Base-by-base conservation (phyloP, 202 grass and related monocot species). In the Carex sylvatica region DNA sequence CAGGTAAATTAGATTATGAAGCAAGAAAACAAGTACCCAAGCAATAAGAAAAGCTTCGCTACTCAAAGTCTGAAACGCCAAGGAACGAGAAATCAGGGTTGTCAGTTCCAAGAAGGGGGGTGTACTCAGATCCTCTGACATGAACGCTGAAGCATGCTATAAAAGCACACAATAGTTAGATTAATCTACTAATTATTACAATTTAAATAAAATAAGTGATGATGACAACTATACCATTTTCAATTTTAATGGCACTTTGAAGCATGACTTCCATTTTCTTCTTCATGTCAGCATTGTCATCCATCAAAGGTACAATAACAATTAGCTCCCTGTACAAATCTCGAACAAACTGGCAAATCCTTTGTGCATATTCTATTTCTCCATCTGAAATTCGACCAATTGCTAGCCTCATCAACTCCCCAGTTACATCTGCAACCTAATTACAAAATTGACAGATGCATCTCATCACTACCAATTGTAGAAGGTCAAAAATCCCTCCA, bases 231-330 rank as follows among this genome's bases (percentile, higher is more conserved):
- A 35, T 98, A 98, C 95, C 95, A 86, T 98, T 98, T 88, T 98
- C 95, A 86, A 98, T 98, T 91, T 98, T 98, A 52, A 95, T 90
- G 30, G 90, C 85, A 28, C 95, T 98, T 84, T 98, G 95, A 64
- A 91, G 91, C 95, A 98, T 95, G 52, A 84, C 84, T 86, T 98
- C 95, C 95, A 95, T 98, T 88, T 98, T 98, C 89, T 98, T 98
- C 91, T 98, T 98, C 95, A 98, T 95, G 84, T 98, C 95, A 33
- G 3, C 84, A 76, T 89, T 93, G 42, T 98, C 92, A 88, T 98
- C 95, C 92, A 98, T 98, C 70, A 91, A 79, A 87, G 92, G 92
- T n/a, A 90, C 95, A 74, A 98, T 77, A 88, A 93, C 80, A 52
- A 80, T 95, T 81, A 98, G 75, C 61, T 98, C 92, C 83, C 89